Percentiles rank a stretch among this genome's conserved stretches.
Conservation (phyloP, 148 eudicot genomes). For the Agrostemma githago region DNA sequence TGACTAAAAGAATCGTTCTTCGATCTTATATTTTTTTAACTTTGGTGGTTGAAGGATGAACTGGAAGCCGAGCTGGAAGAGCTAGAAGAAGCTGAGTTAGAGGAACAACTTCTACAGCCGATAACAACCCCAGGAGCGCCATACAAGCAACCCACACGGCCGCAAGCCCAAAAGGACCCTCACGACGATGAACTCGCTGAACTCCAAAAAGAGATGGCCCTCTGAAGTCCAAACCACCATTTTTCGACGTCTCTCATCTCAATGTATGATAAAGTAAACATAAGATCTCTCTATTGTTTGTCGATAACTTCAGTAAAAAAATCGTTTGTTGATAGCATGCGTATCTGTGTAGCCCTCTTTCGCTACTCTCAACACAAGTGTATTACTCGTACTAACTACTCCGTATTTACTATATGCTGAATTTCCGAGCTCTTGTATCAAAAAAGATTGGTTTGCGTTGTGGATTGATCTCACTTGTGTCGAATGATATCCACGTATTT, state of each 20-base stretch:
- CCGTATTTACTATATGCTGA: no score
- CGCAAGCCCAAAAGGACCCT: constrained; percentile 38
- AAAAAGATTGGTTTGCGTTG: neutral
- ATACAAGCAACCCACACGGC: constrained; percentile 32
- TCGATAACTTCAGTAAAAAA: neutral
- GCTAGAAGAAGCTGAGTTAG: constrained; percentile 62
- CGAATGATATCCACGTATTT: no score
- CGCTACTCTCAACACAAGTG: constrained; percentile 1
- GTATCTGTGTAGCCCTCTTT: constrained; percentile 13
- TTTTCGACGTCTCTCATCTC: neutral
- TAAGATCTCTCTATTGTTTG: constrained; percentile 7
- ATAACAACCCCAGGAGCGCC: constrained; percentile 36
- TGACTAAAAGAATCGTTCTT: neutral
- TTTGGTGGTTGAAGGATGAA: constrained; percentile 43
- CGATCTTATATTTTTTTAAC: no score
- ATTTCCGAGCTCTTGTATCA: neutral
- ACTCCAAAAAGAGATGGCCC: constrained; percentile 56
- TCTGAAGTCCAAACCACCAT: constrained; percentile 22
- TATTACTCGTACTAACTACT: neutral
- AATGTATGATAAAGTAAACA: neutral
- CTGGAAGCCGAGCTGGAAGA: constrained; percentile 69
- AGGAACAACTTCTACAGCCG: constrained; percentile 64
- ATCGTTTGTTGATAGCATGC: constrained; percentile 22
- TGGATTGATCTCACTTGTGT: neutral
- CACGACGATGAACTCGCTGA: constrained; percentile 72